Conservation (phyloP, 257 asterid species). For the Primulina tabacum region DNA sequence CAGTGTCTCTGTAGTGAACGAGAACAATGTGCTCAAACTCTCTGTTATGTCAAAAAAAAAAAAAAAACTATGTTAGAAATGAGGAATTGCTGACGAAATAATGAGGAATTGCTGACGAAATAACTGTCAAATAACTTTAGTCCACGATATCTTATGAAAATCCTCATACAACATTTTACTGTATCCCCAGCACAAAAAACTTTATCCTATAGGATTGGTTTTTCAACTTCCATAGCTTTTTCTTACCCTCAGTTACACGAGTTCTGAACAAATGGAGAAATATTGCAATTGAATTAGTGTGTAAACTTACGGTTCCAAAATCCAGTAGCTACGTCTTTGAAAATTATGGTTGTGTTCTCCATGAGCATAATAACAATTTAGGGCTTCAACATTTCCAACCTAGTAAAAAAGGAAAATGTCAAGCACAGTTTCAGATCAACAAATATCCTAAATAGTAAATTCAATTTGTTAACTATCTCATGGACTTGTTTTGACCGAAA, state of each 20-base stretch:
- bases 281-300: slow-evolving; percentile 13
- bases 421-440: slow-evolving; percentile 25
- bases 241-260: slow-evolving; percentile 3
- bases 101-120: neutral
- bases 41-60: slow-evolving; percentile 49
- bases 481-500: neutral
- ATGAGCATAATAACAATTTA: slow-evolving; percentile 94
- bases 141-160: neutral
- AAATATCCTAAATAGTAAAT: slow-evolving; percentile 13
- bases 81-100: neutral
- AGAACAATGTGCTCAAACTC: slow-evolving; percentile 89
- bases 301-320: slow-evolving; percentile 80
- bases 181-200: slow-evolving; percentile 5
- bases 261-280: slow-evolving; percentile 16
- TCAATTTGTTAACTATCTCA: slow-evolving; percentile 3
- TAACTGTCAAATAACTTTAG: neutral
- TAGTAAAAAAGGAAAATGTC: slow-evolving; percentile 34
- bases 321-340: slow-evolving; percentile 98
- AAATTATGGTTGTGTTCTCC: slow-evolving; percentile 76
- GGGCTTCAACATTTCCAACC: slow-evolving; percentile 92
- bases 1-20: slow-evolving; percentile 92
- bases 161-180: neutral
- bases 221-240: neutral
- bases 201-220: neutral
- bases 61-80: slow-evolving; percentile 1